Conservation (phyloP, 352 stramenopile species). For the Thraustotheca clavata region DNA sequence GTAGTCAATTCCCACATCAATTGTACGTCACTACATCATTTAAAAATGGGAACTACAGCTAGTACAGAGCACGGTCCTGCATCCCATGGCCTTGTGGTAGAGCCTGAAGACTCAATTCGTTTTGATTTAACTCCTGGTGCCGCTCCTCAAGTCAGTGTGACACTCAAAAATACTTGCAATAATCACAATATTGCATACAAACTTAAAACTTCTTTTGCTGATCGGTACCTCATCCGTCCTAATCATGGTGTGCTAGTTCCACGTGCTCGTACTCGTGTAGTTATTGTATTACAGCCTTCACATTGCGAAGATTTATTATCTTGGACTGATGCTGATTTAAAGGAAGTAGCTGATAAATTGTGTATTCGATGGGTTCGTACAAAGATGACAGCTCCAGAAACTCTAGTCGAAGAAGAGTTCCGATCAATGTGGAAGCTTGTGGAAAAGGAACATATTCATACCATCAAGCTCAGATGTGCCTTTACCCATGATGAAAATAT, state of each 20-base stretch:
- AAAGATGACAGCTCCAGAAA: neutral
- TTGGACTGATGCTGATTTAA: neutral
- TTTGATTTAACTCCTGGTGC: slow-evolving; percentile 54
- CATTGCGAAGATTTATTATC: neutral
- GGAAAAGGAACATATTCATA: slow-evolving; percentile 2
- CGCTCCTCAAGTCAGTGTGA: slow-evolving; percentile 65
- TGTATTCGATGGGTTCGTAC: neutral
- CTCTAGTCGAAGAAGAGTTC: neutral
- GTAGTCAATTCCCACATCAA: too few species aligned
- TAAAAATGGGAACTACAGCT: too few species aligned
- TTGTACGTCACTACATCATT: too few species aligned
- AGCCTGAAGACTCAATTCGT: slow-evolving; percentile 62
- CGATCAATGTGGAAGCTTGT: neutral
- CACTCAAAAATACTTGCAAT: slow-evolving; percentile 74
- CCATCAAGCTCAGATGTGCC: neutral
- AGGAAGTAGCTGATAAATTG: neutral
- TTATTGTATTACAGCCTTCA: slow-evolving; percentile 63
- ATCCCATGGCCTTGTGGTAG: slow-evolving; percentile 25
- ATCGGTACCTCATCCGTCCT: slow-evolving; percentile 78
- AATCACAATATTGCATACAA: slow-evolving; percentile 80
- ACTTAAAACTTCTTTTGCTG: slow-evolving; percentile 74
- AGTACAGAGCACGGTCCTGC: neutral
- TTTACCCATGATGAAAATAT: neutral
- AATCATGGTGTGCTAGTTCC: slow-evolving; percentile 75
- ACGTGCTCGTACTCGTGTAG: slow-evolving; percentile 58